Percentiles rank a stretch among this genome's conserved stretches.
Evolutionary conservation across 208 protist genomes (phyloP).

Genomic region (Crithidia acanthocephali): DNA sequence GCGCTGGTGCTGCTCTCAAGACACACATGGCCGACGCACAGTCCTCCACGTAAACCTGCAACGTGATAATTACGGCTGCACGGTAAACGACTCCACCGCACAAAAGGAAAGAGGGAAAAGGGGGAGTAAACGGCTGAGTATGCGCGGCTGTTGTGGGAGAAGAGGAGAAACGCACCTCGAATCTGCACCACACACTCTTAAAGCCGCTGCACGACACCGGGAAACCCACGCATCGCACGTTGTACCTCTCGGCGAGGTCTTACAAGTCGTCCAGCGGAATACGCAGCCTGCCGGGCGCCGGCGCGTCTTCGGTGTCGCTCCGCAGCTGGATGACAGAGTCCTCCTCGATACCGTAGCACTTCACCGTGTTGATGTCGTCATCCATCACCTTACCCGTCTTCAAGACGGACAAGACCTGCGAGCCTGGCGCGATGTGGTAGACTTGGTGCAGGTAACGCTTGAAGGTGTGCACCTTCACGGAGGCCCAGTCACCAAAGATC

Average conservation of each 20-base stretch:
- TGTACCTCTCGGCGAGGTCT: neutral
- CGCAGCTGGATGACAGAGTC: constrained; percentile 72
- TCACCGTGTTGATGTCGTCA: constrained; percentile 79
- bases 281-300: constrained; percentile 24
- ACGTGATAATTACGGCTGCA: no score
- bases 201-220: no score
- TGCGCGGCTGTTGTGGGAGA: no score
- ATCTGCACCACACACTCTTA: no score
- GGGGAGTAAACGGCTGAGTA: no score
- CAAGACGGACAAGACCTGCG: constrained; percentile 62
- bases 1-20: no score
- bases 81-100: no score
- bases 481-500: constrained; percentile 87
- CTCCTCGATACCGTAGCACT: constrained; percentile 68
- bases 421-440: constrained; percentile 71
- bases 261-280: constrained; percentile 72
- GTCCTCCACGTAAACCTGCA: no score
- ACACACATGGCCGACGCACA: no score
- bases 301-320: constrained; percentile 35
- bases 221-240: no score
- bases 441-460: constrained; percentile 90
- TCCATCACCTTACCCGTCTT: constrained; percentile 67
- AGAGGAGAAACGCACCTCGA: no score
- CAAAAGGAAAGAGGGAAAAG: no score
- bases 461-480: constrained; percentile 86